Evolutionary conservation across 2,329 filamentous ascomycete genomes (phyloP).

Genomic region (Blumeriella jaapii): DNA sequence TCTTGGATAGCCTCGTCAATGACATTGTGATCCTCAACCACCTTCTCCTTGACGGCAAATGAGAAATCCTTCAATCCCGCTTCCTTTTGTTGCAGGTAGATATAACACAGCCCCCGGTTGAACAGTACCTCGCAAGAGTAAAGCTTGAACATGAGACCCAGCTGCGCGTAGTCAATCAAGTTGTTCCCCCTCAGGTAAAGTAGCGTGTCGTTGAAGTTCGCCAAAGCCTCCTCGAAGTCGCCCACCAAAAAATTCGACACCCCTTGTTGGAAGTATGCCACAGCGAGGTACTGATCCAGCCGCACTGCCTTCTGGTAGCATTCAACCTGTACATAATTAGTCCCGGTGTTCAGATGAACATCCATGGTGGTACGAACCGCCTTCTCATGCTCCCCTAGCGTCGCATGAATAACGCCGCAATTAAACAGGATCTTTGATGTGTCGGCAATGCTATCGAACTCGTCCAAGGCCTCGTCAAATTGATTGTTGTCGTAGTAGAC

Average conservation of each 20-base stretch:
- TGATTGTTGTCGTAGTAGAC: constrained; percentile 93
- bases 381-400: constrained; percentile 87
- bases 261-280: constrained; percentile 96
- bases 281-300: constrained; percentile 88
- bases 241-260: constrained; percentile 96
- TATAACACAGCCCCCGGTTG: constrained; percentile 93
- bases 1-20: constrained; percentile 95
- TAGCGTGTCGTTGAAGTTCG: constrained; percentile 97
- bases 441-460: constrained; percentile 80
- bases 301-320: constrained; percentile 86
- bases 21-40: constrained; percentile 90
- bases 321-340: constrained; percentile 56
- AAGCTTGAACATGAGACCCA: constrained; percentile 89
- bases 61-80: constrained; percentile 82
- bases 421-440: constrained; percentile 99
- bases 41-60: constrained; percentile 90
- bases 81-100: constrained; percentile 87
- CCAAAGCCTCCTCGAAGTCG: constrained; percentile 92
- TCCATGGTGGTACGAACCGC: constrained; percentile 53
- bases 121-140: constrained; percentile 97
- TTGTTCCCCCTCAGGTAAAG: constrained; percentile 91
- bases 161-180: constrained; percentile 93
- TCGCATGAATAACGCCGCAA: constrained; percentile 94
- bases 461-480: constrained; percentile 76
- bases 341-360: constrained; percentile 2